Conservation (phyloP, 805 yeast genomes). For the Scheffersomyces spartinae region DNA sequence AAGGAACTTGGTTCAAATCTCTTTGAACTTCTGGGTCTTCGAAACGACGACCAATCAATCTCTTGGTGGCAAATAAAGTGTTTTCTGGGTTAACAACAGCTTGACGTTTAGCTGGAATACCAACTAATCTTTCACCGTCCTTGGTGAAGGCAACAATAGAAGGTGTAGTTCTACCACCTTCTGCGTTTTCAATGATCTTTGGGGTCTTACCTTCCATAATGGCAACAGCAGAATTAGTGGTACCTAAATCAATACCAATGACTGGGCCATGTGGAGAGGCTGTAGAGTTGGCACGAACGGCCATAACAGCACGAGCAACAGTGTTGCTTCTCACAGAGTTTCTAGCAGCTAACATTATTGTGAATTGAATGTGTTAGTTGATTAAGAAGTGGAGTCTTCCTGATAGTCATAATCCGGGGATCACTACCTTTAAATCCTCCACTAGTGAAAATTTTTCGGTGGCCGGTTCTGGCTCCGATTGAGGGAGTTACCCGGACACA, state of each 20-base stretch:
- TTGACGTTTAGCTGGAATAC: constrained; percentile 93
- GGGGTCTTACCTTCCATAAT: constrained; percentile 54
- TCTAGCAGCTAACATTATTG: constrained; percentile 32
- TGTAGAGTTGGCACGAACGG: too few species aligned
- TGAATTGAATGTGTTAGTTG: constrained; percentile 1
- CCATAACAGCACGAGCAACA: too few species aligned
- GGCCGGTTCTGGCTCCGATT: constrained; percentile 1
- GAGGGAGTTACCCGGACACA: too few species aligned
- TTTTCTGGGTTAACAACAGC: constrained; percentile 91
- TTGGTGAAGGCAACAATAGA: constrained; percentile 91
- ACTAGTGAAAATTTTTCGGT: constrained; percentile 2
- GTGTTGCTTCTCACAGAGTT: constrained; percentile 24
- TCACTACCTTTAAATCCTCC: constrained; percentile 1
- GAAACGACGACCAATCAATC: constrained; percentile 89
- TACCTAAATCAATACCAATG: constrained; percentile 75
- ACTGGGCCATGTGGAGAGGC: too few species aligned
- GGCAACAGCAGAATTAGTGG: constrained; percentile 83
- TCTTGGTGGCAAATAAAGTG: constrained; percentile 89
- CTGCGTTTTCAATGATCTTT: constrained; percentile 61
- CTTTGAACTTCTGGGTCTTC: constrained; percentile 84
- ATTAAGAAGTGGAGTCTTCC: constrained; percentile 1
- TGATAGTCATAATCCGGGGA: constrained; percentile 1
- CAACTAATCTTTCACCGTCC: constrained; percentile 85
- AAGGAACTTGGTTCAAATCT: constrained; percentile 80
- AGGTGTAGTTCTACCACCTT: constrained; percentile 75